These are phyloP conservation scores for Strigomonas galati DNA, from an alignment of 208 protist species.

Conservation along the genomic window DNA sequence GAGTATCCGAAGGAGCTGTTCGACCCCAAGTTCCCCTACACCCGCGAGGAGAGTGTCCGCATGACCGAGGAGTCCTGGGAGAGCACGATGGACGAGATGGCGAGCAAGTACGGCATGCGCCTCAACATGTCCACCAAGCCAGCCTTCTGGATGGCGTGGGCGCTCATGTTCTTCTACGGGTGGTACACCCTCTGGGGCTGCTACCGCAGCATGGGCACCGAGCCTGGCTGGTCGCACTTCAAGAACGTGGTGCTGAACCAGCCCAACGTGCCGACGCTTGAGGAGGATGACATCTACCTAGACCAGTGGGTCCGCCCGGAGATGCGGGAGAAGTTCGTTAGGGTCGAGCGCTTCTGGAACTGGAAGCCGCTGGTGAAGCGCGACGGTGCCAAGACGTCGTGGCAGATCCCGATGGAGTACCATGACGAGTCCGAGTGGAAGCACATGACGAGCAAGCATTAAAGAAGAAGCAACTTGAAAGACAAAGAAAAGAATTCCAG, in stretches of 20 bases:
- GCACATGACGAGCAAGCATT: slow-evolving; percentile 85
- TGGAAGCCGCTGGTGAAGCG: slow-evolving; percentile 88
- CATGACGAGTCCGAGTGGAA: slow-evolving; percentile 83
- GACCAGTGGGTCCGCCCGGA: slow-evolving; percentile 88
- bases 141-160: slow-evolving; percentile 87
- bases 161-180: slow-evolving; percentile 76
- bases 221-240: slow-evolving; percentile 84
- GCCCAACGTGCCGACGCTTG: slow-evolving; percentile 72
- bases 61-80: slow-evolving; percentile 89
- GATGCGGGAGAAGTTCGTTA: slow-evolving; percentile 77
- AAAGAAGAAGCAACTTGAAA: slow-evolving; percentile 8
- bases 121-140: slow-evolving; percentile 84
- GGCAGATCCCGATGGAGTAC: slow-evolving; percentile 73
- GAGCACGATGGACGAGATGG: slow-evolving; percentile 89
- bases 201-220: slow-evolving; percentile 83
- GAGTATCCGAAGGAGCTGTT: slow-evolving; percentile 91
- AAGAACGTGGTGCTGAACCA: slow-evolving; percentile 61
- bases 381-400: slow-evolving; percentile 73
- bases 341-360: slow-evolving; percentile 83
- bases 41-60: slow-evolving; percentile 86
- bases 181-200: slow-evolving; percentile 89
- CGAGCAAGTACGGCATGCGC: slow-evolving; percentile 82
- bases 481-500: neutral
- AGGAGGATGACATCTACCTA: slow-evolving; percentile 88
- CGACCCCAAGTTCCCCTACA: slow-evolving; percentile 88